These are phyloP conservation scores for Plasmodium gaboni DNA, from an alignment of 169 alveolate genomes.

Conservation along the genomic window DNA sequence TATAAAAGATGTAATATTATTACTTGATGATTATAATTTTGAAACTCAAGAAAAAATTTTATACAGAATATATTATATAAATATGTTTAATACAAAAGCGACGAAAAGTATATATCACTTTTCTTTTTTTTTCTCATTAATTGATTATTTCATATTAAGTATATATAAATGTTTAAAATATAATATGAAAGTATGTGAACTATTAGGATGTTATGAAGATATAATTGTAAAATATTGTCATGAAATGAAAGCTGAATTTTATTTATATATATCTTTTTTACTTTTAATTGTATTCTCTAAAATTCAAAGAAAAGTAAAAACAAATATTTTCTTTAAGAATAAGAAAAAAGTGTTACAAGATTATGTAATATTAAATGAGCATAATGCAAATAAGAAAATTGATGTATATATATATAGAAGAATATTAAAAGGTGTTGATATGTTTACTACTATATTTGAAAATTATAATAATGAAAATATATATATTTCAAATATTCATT, in stretches of 20 bases:
- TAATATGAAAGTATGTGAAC: conserved; percentile 21
- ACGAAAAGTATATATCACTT: conserved; percentile 20
- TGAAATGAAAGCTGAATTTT: conserved; percentile 48
- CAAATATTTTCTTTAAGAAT: conserved; percentile 40
- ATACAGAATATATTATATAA: conserved; percentile 67
- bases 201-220: conserved; percentile 42
- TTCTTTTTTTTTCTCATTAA: conserved; percentile 58
- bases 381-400: conserved; percentile 8
- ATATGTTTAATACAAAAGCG: conserved; percentile 23
- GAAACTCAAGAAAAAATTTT: conserved; percentile 49
- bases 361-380: conserved; percentile 26
- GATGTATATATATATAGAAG: conserved; percentile 46
- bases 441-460: conserved; percentile 42
- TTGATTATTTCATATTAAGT: conserved; percentile 70
- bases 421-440: conserved; percentile 63
- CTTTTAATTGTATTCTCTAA: conserved; percentile 43
- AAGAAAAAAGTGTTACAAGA: conserved; percentile 19
- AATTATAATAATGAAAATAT: background rate
- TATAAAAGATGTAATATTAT: conserved; percentile 33
- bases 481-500: conserved; percentile 33
- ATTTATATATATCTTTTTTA: conserved; percentile 69
- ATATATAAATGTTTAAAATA: conserved; percentile 50
- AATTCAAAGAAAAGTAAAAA: conserved; percentile 18
- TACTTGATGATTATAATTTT: conserved; percentile 35
- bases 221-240: conserved; percentile 31